phyloP scores from a whole-genome alignment of 1,284 basidiomycete species.

The Psilocybe mexicana region DNA sequence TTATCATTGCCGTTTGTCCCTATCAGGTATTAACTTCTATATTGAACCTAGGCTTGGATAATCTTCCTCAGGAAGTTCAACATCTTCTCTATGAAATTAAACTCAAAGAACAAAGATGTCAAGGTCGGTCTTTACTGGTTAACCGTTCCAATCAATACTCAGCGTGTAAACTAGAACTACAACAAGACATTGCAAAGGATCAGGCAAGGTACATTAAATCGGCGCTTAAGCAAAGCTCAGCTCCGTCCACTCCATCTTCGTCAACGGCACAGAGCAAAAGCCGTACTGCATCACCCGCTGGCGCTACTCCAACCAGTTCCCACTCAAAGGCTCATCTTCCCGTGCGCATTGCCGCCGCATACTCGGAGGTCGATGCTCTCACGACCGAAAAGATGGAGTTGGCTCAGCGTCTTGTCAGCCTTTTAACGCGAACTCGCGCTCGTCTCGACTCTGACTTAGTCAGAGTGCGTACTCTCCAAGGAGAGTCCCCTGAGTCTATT shows the following conservation, averaged over 20 bases:
- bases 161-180: conserved; percentile 42
- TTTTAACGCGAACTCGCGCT: conserved; percentile 53
- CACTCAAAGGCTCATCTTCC: conserved; percentile 39
- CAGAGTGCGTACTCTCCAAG: conserved; percentile 55
- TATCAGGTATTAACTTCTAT: conserved; percentile 18
- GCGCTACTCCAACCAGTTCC: conserved; percentile 26
- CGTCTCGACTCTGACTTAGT: conserved; percentile 58
- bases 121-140: conserved; percentile 37
- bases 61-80: conserved; percentile 72
- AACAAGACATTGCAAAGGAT: conserved; percentile 55
- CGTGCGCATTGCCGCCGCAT: conserved; percentile 40
- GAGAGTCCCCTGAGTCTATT: conserved; percentile 39
- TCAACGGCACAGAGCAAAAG: conserved; percentile 9
- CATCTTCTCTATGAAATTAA: conserved; percentile 74
- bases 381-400: conserved; percentile 56
- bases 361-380: conserved; percentile 47
- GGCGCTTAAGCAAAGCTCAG: conserved; percentile 34
- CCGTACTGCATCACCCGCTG: conserved; percentile 22
- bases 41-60: conserved; percentile 61
- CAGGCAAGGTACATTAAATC: conserved; percentile 54
- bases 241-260: conserved; percentile 8
- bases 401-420: conserved; percentile 52
- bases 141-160: neutral
- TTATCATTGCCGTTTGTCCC: conserved; percentile 6
- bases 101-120: conserved; percentile 51